phyloP scores from a whole-genome alignment of 2,329 filamentous ascomycete species.

The Dactylonectria estremocensis region DNA sequence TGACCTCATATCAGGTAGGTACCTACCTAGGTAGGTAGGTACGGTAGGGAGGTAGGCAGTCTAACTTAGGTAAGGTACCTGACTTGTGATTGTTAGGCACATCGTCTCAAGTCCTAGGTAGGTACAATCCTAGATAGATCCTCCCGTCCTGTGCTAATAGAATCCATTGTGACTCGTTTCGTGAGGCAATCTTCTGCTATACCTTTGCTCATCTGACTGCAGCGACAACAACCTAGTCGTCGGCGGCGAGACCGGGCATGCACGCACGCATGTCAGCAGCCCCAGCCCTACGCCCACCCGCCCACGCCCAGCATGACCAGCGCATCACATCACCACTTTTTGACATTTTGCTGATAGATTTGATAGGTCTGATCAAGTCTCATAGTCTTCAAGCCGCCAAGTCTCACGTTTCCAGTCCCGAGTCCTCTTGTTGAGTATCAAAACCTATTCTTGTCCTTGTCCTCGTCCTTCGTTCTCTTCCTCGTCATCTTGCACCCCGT shows the following conservation, averaged over 20 bases:
- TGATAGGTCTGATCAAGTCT: neutral
- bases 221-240: conserved; percentile 11
- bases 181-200: neutral
- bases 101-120: neutral
- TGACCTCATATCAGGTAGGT: conserved; percentile 33
- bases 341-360: neutral
- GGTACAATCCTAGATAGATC: neutral
- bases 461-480: neutral
- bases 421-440: conserved; percentile 9
- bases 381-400: neutral
- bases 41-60: too few species aligned
- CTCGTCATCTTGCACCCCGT: too few species aligned
- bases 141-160: neutral
- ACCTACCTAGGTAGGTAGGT: too few species aligned
- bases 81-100: neutral
- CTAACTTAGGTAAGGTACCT: neutral
- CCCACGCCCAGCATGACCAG: neutral
- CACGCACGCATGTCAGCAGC: conserved; percentile 28
- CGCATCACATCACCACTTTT: neutral
- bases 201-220: conserved; percentile 25
- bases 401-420: neutral
- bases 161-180: too few species aligned
- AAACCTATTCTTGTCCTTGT: conserved; percentile 4
- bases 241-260: conserved; percentile 22
- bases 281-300: conserved; percentile 27